Evolutionary conservation across 2,329 filamentous ascomycete genomes (phyloP).

Genomic region (Xylariomycetidae sp.): DNA sequence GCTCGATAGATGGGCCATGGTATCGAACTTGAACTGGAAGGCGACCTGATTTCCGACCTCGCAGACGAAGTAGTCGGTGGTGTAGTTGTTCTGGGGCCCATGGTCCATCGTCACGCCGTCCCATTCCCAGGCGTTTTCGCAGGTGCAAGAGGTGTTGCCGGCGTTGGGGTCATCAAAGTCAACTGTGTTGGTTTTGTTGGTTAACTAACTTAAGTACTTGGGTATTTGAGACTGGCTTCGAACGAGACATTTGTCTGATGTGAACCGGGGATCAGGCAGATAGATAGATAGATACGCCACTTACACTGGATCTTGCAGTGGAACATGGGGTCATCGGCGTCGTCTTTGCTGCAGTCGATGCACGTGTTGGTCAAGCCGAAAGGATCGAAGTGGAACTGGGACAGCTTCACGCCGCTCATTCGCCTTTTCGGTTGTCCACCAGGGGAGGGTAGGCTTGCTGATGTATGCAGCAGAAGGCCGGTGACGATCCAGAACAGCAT

Average conservation of each 20-base stretch:
- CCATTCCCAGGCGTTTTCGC: constrained; percentile 10
- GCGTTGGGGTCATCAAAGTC: constrained; percentile 11
- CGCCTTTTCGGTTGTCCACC: neutral
- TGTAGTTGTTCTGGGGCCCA: constrained; percentile 6
- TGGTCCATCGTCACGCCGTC: constrained; percentile 4
- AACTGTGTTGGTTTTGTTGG: constrained; percentile 7
- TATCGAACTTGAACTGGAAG: constrained; percentile 15
- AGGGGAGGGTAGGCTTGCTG: neutral
- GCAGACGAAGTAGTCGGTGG: constrained; percentile 9
- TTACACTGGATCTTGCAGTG: constrained; percentile 13
- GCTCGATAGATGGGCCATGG: constrained; percentile 7
- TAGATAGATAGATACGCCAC: constrained; percentile 3
- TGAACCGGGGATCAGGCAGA: neutral
- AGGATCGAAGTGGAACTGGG: constrained; percentile 13
- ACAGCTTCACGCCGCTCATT: constrained; percentile 2
- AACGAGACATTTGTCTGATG: too few relatives aligned
- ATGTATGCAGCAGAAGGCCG: neutral
- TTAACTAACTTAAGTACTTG: neutral
- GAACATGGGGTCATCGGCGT: constrained; percentile 3
- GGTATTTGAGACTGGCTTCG: too few relatives aligned
- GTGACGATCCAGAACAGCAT: neutral
- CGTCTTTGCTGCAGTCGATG: constrained; percentile 9
- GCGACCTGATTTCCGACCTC: constrained; percentile 1
- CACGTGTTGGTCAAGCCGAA: constrained; percentile 11
- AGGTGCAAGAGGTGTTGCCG: constrained; percentile 6